Conservation (phyloP, 192 early-diverging fungal genomes). For the Podila verticillata region DNA sequence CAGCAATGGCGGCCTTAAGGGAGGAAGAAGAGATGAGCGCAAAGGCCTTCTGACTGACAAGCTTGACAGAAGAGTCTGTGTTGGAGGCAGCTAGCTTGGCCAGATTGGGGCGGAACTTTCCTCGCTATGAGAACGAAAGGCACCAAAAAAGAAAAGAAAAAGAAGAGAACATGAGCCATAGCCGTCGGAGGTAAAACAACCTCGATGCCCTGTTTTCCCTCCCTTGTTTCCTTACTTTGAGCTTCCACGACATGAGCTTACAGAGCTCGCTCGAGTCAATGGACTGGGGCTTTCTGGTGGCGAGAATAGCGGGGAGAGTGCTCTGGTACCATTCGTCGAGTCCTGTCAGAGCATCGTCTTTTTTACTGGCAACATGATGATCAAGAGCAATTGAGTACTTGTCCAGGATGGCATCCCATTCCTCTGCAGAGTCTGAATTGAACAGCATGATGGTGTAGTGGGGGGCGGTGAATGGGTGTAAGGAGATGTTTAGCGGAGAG, state of each 20-base stretch:
- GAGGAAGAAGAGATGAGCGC: conserved; percentile 4
- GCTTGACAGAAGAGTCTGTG: conserved; percentile 15
- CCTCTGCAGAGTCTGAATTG: conserved; percentile 8
- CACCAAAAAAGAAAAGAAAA: background rate
- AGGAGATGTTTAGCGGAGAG: too few species aligned
- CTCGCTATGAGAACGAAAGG: conserved; percentile 9
- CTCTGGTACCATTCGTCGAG: conserved; percentile 43
- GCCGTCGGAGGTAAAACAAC: too few species aligned
- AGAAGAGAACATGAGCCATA: background rate
- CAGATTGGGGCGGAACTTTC: conserved; percentile 43
- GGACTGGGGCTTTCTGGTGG: conserved; percentile 1
- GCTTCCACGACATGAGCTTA: conserved; percentile 43
- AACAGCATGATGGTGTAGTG: conserved; percentile 13
- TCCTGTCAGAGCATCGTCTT: conserved; percentile 23
- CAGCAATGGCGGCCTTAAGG: conserved; percentile 25
- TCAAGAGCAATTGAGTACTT: conserved; percentile 30
- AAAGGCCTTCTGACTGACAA: conserved; percentile 29
- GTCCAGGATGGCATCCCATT: conserved; percentile 23
- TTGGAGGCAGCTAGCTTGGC: conserved; percentile 29
- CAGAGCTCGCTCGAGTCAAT: conserved; percentile 35
- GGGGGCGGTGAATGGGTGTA: too few species aligned
- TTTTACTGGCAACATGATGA: conserved; percentile 31
- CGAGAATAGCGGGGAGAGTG: conserved; percentile 15
- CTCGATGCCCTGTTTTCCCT: too few species aligned
- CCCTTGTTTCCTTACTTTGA: conserved; percentile 15